Evolutionary conservation across 2,329 filamentous ascomycete genomes (phyloP).

Genomic region (Curvularia spicifera): DNA sequence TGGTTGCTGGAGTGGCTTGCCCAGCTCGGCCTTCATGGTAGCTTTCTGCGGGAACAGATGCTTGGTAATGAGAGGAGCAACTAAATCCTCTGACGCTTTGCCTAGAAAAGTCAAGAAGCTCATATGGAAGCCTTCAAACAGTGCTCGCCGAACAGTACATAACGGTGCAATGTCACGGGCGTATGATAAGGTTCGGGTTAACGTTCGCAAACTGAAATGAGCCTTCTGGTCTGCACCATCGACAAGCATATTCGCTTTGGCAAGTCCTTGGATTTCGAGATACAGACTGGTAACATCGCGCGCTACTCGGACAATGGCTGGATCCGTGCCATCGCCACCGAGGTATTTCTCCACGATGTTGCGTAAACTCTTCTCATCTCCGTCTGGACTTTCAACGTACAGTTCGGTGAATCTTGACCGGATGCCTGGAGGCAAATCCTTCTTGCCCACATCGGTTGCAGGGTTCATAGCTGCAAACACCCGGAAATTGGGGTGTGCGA

Average conservation of each 20-base stretch:
- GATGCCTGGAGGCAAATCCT: slow-evolving; percentile 86
- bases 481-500: slow-evolving; percentile 89
- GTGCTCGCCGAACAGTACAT: slow-evolving; percentile 82
- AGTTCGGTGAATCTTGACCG: slow-evolving; percentile 94
- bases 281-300: slow-evolving; percentile 87
- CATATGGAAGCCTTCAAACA: slow-evolving; percentile 98
- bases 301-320: slow-evolving; percentile 71
- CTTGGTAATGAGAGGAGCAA: slow-evolving; percentile 80
- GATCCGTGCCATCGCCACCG: slow-evolving; percentile 68
- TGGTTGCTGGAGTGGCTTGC: slow-evolving; percentile 78
- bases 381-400: slow-evolving; percentile 90
- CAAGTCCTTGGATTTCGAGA: slow-evolving; percentile 81
- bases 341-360: slow-evolving; percentile 90
- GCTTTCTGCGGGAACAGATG: slow-evolving; percentile 75
- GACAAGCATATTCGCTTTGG: slow-evolving; percentile 81
- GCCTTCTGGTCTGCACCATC: slow-evolving; percentile 96
- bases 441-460: slow-evolving; percentile 95
- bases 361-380: slow-evolving; percentile 82
- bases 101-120: slow-evolving; percentile 92
- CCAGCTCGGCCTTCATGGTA: slow-evolving; percentile 74
- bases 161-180: slow-evolving; percentile 82
- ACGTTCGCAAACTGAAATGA: slow-evolving; percentile 93
- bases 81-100: slow-evolving; percentile 76
- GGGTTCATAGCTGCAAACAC: slow-evolving; percentile 99
- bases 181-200: slow-evolving; percentile 89